Base-by-base conservation (phyloP, 208 protist genomes). In the Phytomonas serpens region DNA sequence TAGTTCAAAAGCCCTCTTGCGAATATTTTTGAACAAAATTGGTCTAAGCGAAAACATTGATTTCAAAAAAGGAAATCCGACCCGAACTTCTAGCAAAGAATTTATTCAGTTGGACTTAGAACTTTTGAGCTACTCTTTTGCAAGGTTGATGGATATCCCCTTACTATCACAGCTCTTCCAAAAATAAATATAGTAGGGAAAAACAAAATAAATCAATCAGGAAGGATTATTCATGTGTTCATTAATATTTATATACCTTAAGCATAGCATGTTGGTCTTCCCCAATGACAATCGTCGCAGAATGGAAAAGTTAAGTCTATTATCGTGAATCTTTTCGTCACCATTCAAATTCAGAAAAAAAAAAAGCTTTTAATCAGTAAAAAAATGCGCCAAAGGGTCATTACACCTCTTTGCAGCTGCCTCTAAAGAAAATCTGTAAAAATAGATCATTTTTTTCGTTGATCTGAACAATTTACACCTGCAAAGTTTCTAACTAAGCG, bases 1-100 rank as follows among this genome's bases (percentile, higher is more conserved):
- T 3, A 93, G 69, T 29, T 78, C 69, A 23, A 93, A 76, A 13
- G 82, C 83, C 62, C 78, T 69, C 47, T 83, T 79, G 10, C 77
- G 81, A 31, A 71, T 68, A 11, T 19, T 19, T 47, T 47, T 47
- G 40, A 47, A 11, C 40, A 47, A 47, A 47, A 47, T 47, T 47
- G 14, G 40, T 16, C 40, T 11, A 47, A 47, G 9, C 14, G 14
- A 47, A 47, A 47, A 47, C 40, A 47, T 47, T 47, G 9, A 19
- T 23, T 47, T 47, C 14, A 19, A 19, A 47, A 47, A 47, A 47
- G 40, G 16, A 19, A 47, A 36, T 2, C 40, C 40, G 40, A 47
- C 3, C 40, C 40, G 40, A 47, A 11, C 40, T 47, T 3, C 13
- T 10, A 47, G 40, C 7, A 47, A 10, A 19, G 40, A 47, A 47